Evolutionary conservation across 352 stramenopile genomes (phyloP), one percentile per base, ranked within the genome.

Genomic region (Elongisporangium undulatum): DNA sequence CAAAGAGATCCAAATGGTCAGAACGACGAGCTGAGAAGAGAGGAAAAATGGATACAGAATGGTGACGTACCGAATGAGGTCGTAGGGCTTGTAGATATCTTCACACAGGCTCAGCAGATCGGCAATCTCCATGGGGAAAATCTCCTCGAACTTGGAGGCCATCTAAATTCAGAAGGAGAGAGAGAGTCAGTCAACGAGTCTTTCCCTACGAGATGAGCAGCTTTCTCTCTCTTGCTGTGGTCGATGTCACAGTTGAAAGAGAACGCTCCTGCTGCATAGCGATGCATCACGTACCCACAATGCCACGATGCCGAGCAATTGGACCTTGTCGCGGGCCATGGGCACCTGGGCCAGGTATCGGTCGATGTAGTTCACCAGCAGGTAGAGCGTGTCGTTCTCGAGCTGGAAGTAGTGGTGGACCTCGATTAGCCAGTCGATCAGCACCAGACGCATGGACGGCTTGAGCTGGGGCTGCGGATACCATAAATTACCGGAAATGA

Each of bases 81-180:
- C 67, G 22, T 75, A 62, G 53, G 64, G 92, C 60, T 82, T 95
- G 78, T 99, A 99, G 6, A 97, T 96, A 29, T 92, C 77, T 74
- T 99, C 96, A 52, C 97, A 99, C 68, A 99, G 98, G 74, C 98
- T 99, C 56, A 99, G 87, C 41, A 99, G 79, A 69, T 99, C 97
- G 17, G 90, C 73, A 54, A 99, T 90, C 71, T 99, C 95, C 15
- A 96, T 96, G 12, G 96, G 95, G 67, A 99, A 99, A 56, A 99
- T 99, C 73, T 99, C 97, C 70, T 99, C 98, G 74, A 99, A 99
- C 82, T 99, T 99, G 22, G 96, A 97, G 15, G 97, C 97, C 58
- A 99, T 93, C 64, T 74, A 45, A 1, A 45, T 3, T 39, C 10
- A 5, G 59, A 59, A 59, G 17, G 9, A 10, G 29, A 15, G 51